Percentiles rank a stretch among this genome's conserved stretches.
Evolutionary conservation across 257 asterid species (phyloP).

Genomic region (Forsythia suspensa): DNA sequence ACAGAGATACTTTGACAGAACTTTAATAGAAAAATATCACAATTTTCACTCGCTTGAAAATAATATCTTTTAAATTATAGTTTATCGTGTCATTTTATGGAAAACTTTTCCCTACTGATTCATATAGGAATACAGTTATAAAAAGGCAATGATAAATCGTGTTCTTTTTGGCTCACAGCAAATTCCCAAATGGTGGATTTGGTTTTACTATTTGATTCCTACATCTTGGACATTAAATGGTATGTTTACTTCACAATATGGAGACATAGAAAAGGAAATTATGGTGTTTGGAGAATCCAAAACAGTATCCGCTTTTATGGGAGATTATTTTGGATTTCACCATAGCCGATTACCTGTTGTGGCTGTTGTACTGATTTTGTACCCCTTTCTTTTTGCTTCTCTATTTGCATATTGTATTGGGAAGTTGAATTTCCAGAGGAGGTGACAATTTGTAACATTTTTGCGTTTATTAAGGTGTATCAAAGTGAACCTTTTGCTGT

Average conservation of each 20-base stretch:
- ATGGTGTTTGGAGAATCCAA: constrained; percentile 48
- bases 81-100: not conserved
- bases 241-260: constrained; percentile 58
- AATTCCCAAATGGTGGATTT: constrained; percentile 69
- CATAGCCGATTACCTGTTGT: constrained; percentile 51
- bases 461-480: too few species aligned
- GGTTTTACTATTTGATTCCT: constrained; percentile 49
- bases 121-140: too few species aligned
- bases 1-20: too few species aligned
- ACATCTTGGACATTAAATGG: constrained; percentile 66
- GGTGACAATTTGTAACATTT: constrained; percentile 19
- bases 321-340: constrained; percentile 53
- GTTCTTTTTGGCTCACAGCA: constrained; percentile 31
- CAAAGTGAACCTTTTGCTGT: too few species aligned
- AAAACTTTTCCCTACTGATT: not conserved
- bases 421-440: constrained; percentile 59
- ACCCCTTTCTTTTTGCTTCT: constrained; percentile 47
- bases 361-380: constrained; percentile 43
- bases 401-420: constrained; percentile 45
- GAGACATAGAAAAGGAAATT: constrained; percentile 41
- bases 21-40: too few species aligned
- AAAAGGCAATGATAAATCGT: not conserved
- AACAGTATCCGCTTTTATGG: constrained; percentile 41
- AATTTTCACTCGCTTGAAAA: too few species aligned
- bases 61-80: too few species aligned